Evolutionary conservation across 495 filamentous ascomycete genomes (phyloP), one percentile per base, ranked within the genome.

Genomic region (Podospora pseudopauciseta): DNA sequence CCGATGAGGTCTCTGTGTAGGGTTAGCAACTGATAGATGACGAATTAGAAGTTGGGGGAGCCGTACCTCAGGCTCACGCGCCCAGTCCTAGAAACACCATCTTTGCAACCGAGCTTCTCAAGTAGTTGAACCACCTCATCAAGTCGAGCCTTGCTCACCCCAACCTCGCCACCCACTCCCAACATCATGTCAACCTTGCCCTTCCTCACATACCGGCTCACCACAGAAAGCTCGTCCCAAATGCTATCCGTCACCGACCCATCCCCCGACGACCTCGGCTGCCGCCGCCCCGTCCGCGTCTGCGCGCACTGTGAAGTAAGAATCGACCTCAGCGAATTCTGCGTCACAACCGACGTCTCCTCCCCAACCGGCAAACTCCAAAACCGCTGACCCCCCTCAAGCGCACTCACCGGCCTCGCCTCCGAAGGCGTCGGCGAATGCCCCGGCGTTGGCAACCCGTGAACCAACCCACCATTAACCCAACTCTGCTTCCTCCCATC

Each of bases 11-110:
- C 80, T 63, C 82, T 84, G 55, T 7, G 3, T 26, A 2, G 55
- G 65, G 55, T 28, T 28, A 53, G 62, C 39, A 49, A 23, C 7
- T 27, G 4, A 1, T 15, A 56, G 44, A 20, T 19, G 1, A 2
- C 3, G 13, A 1, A 15, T 5, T 16, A 0, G 30, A 32, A 7
- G 18, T n/a, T n/a, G 19, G 5, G 6, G 3, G 23, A 67, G 23
- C 23, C 78, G 59, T 76, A 83, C 82, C 81, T 78, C 26, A 84
- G 61, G 60, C 81, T 77, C 34, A 84, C 65, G 7, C 77, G 78
- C 5, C 80, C 81, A 34, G 77, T 81, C 23, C 79, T 76, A 0
- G 74, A 78, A 11, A 71, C 39, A 0, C 79, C 78, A 54, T 72
- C 76, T 34, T 77, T 76, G 27, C 67, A 74, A 0, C 81, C 81